Percentiles rank a stretch among this genome's conserved stretches.
Evolutionary conservation across 2,329 filamentous ascomycete species (phyloP).

Genomic region (Pestalotiopsis sp.): DNA sequence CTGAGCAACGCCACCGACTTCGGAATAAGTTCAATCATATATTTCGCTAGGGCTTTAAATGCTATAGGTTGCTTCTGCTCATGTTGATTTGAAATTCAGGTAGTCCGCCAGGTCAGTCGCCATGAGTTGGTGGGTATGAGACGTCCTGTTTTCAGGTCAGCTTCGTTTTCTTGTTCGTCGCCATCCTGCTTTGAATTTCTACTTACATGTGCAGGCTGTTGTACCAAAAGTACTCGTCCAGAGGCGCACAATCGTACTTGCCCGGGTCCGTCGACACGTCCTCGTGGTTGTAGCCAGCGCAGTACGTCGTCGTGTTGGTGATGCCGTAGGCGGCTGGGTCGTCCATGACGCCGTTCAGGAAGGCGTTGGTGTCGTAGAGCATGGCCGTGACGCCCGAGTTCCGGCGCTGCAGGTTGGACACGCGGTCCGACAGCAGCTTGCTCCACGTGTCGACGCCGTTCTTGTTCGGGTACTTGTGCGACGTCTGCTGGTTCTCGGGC

Average conservation of each 20-base stretch:
- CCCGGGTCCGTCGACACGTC: slow-evolving; percentile 25
- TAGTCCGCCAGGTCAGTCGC: slow-evolving; percentile 17
- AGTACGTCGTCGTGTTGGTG: slow-evolving; percentile 31
- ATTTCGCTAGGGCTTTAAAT: neutral
- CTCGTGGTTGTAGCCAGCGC: slow-evolving; percentile 25
- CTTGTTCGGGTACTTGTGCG: slow-evolving; percentile 43
- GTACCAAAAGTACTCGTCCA: slow-evolving; percentile 36
- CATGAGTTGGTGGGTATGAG: slow-evolving; percentile 22
- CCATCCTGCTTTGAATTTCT: neutral
- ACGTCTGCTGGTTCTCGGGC: slow-evolving; percentile 35
- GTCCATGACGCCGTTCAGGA: slow-evolving; percentile 33
- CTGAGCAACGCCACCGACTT: too few relatives aligned
- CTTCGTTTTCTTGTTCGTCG: neutral
- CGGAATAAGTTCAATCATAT: too few relatives aligned
- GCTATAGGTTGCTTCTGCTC: neutral
- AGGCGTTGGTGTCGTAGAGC: slow-evolving; percentile 35
- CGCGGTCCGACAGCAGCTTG: slow-evolving; percentile 36
- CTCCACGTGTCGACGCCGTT: slow-evolving; percentile 51
- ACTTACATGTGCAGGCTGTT: slow-evolving; percentile 31
- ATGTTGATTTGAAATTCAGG: slow-evolving; percentile 18
- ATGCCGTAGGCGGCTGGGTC: slow-evolving; percentile 28
- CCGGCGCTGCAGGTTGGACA: slow-evolving; percentile 32
- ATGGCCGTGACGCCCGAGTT: slow-evolving; percentile 24
- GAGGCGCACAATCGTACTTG: slow-evolving; percentile 30
- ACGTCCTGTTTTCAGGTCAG: slow-evolving; percentile 15